Conservation (phyloP, 768 basidiomycete species). For the Collybia nuda region DNA sequence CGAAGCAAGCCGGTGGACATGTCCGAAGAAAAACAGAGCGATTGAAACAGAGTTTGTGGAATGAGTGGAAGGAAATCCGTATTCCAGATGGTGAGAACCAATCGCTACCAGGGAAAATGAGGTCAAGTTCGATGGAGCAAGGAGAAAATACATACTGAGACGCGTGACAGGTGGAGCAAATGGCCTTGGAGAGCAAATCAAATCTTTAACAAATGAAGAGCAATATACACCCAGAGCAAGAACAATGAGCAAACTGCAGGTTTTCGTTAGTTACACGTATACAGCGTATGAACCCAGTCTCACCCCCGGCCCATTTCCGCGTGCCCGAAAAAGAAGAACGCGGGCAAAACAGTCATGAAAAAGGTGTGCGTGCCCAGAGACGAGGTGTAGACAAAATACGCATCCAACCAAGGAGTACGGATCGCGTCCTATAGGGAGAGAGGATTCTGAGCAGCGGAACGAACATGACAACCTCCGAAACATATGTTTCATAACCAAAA, state of each 20-base stretch:
- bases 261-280: neutral
- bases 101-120: conserved; percentile 47
- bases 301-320: conserved; percentile 72
- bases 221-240: conserved; percentile 81
- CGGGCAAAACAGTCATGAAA: conserved; percentile 88
- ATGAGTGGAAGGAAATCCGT: conserved; percentile 96
- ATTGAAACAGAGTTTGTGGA: conserved; percentile 90
- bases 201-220: conserved; percentile 87
- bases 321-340: conserved; percentile 88
- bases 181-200: conserved; percentile 87
- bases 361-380: conserved; percentile 85
- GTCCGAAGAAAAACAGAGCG: conserved; percentile 73
- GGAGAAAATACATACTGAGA: conserved; percentile 54
- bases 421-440: conserved; percentile 40
- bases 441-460: neutral
- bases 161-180: conserved; percentile 91
- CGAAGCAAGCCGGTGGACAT: conserved; percentile 53
- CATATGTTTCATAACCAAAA: neutral
- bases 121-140: neutral
- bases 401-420: conserved; percentile 68
- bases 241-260: conserved; percentile 59
- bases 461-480: neutral
- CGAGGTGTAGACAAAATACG: conserved; percentile 83
- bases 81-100: conserved; percentile 82
- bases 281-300: conserved; percentile 20